Conservation (phyloP, 768 basidiomycete species). For the Rhizopogon salebrosus region DNA sequence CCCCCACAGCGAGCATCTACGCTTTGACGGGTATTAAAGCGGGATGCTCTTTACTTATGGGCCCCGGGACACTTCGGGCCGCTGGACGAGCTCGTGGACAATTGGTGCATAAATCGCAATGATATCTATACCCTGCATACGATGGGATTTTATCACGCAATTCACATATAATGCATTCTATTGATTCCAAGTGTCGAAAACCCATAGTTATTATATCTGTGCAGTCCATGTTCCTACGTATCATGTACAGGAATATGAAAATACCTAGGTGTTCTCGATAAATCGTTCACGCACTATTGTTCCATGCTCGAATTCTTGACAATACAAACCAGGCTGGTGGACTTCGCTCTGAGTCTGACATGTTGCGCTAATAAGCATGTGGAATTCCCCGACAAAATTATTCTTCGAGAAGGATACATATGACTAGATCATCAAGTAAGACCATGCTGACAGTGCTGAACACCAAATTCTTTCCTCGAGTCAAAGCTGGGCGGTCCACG, state of each 20-base stretch:
- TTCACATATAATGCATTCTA: not conserved
- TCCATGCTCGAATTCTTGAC: not conserved
- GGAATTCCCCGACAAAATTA: not conserved
- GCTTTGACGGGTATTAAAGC: conserved; percentile 15
- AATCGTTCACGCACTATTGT: not conserved
- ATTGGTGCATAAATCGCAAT: conserved; percentile 14
- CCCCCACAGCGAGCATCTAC: conserved; percentile 26
- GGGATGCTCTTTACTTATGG: not conserved
- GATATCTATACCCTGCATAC: conserved; percentile 15
- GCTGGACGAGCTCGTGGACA: conserved; percentile 18
- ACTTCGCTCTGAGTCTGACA: not conserved
- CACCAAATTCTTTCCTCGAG: not conserved
- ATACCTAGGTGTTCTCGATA: not conserved
- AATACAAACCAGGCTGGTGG: not conserved
- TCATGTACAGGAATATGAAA: not conserved
- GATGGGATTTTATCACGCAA: not conserved
- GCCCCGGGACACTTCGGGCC: conserved; percentile 4
- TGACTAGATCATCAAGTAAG: too few species aligned
- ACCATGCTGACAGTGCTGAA: not conserved
- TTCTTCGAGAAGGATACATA: not conserved
- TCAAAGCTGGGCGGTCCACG: too few species aligned
- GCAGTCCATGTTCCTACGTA: not conserved
- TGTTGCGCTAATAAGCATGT: not conserved
- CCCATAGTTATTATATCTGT: not conserved
- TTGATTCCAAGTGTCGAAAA: not conserved